Percentiles rank a stretch among this genome's conserved stretches.
Evolutionary conservation across 352 stramenopile genomes (phyloP).

Genomic region (Phytophthora constricta): DNA sequence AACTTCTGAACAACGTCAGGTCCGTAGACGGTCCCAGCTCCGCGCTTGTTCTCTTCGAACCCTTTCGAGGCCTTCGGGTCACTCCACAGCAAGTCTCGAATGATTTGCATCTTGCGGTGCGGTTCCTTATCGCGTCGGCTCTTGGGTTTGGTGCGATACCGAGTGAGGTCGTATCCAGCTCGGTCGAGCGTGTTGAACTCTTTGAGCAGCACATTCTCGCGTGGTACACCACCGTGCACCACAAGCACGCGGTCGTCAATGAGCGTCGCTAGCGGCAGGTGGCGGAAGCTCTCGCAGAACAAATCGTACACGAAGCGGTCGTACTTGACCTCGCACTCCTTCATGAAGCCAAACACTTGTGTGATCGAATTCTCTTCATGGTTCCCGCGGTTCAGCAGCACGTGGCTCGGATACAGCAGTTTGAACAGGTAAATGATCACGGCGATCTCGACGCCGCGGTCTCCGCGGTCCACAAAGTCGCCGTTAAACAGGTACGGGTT

Average conservation of each 20-base stretch:
- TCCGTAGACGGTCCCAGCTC: slow-evolving; percentile 79
- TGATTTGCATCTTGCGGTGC: slow-evolving; percentile 71
- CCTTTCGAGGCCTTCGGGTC: slow-evolving; percentile 72
- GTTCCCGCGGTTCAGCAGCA: slow-evolving; percentile 87
- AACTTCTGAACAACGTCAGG: slow-evolving; percentile 86
- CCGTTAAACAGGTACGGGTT: slow-evolving; percentile 91
- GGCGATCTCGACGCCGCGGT: slow-evolving; percentile 80
- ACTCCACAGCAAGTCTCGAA: slow-evolving; percentile 86
- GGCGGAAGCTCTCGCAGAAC: slow-evolving; percentile 84
- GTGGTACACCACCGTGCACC: slow-evolving; percentile 78
- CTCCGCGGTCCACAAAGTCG: slow-evolving; percentile 85
- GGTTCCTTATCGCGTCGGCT: slow-evolving; percentile 57
- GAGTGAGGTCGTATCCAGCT: slow-evolving; percentile 75
- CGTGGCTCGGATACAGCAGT: slow-evolving; percentile 73
- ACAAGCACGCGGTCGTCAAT: slow-evolving; percentile 80
- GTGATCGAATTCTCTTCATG: slow-evolving; percentile 89
- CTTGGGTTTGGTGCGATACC: slow-evolving; percentile 71
- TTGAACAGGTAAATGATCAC: slow-evolving; percentile 87
- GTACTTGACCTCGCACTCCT: slow-evolving; percentile 87
- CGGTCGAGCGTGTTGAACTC: slow-evolving; percentile 72
- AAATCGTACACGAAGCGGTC: slow-evolving; percentile 80
- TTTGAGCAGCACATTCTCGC: slow-evolving; percentile 59
- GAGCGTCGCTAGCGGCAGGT: slow-evolving; percentile 75
- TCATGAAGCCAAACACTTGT: slow-evolving; percentile 89
- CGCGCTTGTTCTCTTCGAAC: slow-evolving; percentile 84